These are phyloP conservation scores for Penicillium cinerascens DNA, from an alignment of 495 filamentous ascomycete species.

Conservation along the genomic window DNA sequence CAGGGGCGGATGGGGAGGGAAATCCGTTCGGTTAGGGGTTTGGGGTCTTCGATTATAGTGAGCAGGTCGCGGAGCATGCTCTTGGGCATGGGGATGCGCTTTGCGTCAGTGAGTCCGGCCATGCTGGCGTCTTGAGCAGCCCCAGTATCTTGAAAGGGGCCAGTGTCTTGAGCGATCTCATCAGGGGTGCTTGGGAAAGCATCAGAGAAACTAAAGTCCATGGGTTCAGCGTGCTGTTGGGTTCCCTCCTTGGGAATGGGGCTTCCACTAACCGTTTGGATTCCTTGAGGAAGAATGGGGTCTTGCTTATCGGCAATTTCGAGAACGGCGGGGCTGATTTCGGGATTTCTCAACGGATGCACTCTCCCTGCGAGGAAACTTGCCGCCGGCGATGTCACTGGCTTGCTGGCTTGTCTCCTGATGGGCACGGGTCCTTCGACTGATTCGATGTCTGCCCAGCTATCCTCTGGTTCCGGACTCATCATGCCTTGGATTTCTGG, in stretches of 20 bases:
- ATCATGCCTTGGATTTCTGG: not conserved
- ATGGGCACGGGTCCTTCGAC: not conserved
- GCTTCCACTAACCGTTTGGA: constrained; percentile 15
- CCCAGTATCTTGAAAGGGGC: not conserved
- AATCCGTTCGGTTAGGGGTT: not conserved
- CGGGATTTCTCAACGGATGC: not conserved
- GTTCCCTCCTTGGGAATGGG: not conserved
- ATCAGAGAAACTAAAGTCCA: constrained; percentile 10
- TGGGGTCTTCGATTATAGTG: not conserved
- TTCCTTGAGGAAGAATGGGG: constrained; percentile 8
- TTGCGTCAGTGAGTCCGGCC: not conserved
- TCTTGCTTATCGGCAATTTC: constrained; percentile 4
- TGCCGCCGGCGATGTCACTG: not conserved
- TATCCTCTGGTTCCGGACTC: not conserved
- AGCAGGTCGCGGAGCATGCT: not conserved
- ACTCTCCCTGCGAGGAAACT: not conserved
- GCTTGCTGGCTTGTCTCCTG: not conserved
- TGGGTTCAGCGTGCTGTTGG: constrained; percentile 4
- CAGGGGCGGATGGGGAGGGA: not conserved
- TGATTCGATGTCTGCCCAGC: constrained; percentile 2
- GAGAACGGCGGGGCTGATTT: not conserved
- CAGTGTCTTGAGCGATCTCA: not conserved
- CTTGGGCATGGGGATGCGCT: constrained; percentile 9
- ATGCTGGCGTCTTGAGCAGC: not conserved
- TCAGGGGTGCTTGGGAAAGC: not conserved